Conservation (phyloP, 2,329 filamentous ascomycete genomes). For the Paraphoma chrysanthemicola region DNA sequence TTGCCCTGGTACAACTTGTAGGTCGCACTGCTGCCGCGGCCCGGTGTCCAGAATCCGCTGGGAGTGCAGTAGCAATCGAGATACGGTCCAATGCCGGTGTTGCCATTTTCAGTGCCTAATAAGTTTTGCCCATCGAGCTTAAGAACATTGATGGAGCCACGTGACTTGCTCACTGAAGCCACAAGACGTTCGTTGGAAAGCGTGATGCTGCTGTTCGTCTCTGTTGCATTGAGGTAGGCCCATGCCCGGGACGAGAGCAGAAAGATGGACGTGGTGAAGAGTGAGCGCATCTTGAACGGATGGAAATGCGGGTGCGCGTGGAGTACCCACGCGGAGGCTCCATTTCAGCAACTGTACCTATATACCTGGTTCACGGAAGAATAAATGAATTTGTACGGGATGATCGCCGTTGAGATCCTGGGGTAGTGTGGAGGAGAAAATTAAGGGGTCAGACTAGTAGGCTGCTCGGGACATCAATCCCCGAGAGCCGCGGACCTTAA, state of each 20-base stretch:
- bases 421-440: constrained; percentile 22
- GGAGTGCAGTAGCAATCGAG: constrained; percentile 55
- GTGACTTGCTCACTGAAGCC: constrained; percentile 53
- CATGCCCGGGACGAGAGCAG: constrained; percentile 17
- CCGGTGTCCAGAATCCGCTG: constrained; percentile 61
- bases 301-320: not conserved
- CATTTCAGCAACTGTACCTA: constrained; percentile 4
- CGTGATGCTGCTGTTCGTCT: constrained; percentile 36
- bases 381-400: constrained; percentile 17
- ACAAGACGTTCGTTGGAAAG: constrained; percentile 56
- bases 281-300: constrained; percentile 18
- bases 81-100: constrained; percentile 51
- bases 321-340: constrained; percentile 1
- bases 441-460: constrained; percentile 13
- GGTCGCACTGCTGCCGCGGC: constrained; percentile 61
- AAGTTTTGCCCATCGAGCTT: constrained; percentile 53
- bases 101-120: constrained; percentile 24
- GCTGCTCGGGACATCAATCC: constrained; percentile 19
- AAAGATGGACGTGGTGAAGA: constrained; percentile 9
- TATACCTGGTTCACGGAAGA: constrained; percentile 27
- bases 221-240: constrained; percentile 23
- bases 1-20: constrained; percentile 48
- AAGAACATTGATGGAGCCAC: constrained; percentile 52
- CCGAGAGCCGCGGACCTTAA: constrained; percentile 14
- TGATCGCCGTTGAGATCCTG: constrained; percentile 14